These are phyloP conservation scores for Clavariopsis aquatica DNA, from an alignment of 495 filamentous ascomycete genomes.

Conservation along the genomic window DNA sequence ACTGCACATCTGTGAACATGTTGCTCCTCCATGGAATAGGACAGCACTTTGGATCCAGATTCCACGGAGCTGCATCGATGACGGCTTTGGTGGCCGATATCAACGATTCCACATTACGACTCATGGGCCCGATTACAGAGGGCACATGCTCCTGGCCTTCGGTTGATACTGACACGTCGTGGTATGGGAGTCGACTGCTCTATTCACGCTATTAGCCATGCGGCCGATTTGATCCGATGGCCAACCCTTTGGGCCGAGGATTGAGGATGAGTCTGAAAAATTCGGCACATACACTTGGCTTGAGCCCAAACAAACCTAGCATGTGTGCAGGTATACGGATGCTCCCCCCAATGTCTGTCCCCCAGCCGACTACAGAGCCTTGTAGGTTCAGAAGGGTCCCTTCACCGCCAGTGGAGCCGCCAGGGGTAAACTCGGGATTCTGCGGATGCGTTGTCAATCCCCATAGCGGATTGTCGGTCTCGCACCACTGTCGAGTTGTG, in stretches of 20 bases:
- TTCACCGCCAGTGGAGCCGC: slow-evolving; percentile 36
- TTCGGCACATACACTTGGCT: slow-evolving; percentile 45
- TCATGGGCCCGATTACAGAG: slow-evolving; percentile 55
- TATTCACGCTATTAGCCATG: slow-evolving; percentile 23
- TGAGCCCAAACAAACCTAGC: slow-evolving; percentile 59
- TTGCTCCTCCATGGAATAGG: slow-evolving; percentile 53
- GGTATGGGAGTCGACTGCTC: slow-evolving; percentile 53
- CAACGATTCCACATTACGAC: slow-evolving; percentile 48
- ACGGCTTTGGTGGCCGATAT: slow-evolving; percentile 46
- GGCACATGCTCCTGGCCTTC: slow-evolving; percentile 59
- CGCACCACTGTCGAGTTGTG: slow-evolving; percentile 41
- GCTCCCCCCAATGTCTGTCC: slow-evolving; percentile 68
- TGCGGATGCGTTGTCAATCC: slow-evolving; percentile 56
- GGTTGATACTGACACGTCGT: slow-evolving; percentile 52
- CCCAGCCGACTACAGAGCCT: slow-evolving; percentile 36
- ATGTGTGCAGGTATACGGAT: slow-evolving; percentile 64
- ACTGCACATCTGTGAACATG: slow-evolving; percentile 48
- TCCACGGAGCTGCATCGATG: slow-evolving; percentile 48
- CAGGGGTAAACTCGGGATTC: slow-evolving; percentile 45
- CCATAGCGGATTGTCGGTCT: slow-evolving; percentile 59
- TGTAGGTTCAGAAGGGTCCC: slow-evolving; percentile 29
- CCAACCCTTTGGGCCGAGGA: not conserved
- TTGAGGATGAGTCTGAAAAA: not conserved
- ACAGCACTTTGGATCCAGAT: slow-evolving; percentile 51
- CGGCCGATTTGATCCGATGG: too few species aligned